Conservation (phyloP, 1,284 basidiomycete species). For the Microbotryum intermedium region DNA sequence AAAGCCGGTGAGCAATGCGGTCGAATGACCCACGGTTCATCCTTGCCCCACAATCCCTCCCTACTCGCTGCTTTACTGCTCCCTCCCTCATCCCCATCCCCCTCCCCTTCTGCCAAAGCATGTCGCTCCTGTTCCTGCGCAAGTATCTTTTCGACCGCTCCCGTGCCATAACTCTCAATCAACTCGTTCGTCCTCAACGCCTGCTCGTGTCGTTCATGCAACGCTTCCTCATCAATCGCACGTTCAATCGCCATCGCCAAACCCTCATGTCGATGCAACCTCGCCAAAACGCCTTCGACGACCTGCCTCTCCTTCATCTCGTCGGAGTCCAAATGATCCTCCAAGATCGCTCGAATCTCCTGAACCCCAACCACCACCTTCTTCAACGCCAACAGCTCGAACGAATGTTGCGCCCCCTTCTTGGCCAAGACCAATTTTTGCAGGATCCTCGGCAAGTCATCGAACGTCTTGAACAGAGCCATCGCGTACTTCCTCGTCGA, state of each 20-base stretch:
- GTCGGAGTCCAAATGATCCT: background rate
- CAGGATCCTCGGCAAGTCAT: conserved; percentile 67
- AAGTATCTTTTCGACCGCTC: background rate
- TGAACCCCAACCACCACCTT: conserved; percentile 46
- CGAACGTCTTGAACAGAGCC: conserved; percentile 51
- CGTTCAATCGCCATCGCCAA: conserved; percentile 55
- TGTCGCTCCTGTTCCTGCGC: too few species aligned
- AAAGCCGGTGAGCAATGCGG: conserved; percentile 63
- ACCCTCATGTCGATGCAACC: conserved; percentile 50
- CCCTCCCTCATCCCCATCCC: conserved; percentile 1
- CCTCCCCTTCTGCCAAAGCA: background rate
- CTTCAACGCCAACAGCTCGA: conserved; percentile 58
- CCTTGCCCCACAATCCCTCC: conserved; percentile 17
- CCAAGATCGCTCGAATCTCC: conserved; percentile 9
- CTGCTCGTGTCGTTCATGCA: conserved; percentile 28
- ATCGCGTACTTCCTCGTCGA: conserved; percentile 62
- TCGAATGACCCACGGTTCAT: conserved; percentile 53
- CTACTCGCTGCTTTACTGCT: background rate
- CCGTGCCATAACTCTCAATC: conserved; percentile 23
- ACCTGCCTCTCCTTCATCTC: conserved; percentile 2
- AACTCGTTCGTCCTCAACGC: conserved; percentile 29
- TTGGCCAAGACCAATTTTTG: conserved; percentile 55
- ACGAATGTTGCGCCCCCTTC: conserved; percentile 53
- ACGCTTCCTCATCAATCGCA: conserved; percentile 46
- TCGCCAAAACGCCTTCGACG: conserved; percentile 47